These are phyloP conservation scores for Hygrophoropsis aurantiaca DNA, from an alignment of 768 basidiomycete genomes.

Conservation along the genomic window DNA sequence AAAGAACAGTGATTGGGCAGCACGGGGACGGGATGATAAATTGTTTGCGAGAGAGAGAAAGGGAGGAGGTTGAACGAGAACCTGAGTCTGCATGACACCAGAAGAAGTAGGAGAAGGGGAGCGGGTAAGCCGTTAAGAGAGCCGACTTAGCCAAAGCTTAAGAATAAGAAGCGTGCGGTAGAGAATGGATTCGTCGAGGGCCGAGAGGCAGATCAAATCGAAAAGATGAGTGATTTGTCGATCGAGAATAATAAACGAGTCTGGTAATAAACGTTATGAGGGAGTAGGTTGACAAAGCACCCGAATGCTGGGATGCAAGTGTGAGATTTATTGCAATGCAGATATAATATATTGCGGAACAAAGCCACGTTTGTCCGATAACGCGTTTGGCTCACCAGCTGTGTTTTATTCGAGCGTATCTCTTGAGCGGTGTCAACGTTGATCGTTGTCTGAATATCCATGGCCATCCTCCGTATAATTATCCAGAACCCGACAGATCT, in stretches of 20 bases:
- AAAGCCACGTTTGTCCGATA: no score
- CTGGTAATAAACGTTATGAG: slow-evolving; percentile 29
- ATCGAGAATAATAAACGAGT: slow-evolving; percentile 3
- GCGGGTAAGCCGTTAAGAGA: slow-evolving; percentile 8
- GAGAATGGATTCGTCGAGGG: slow-evolving; percentile 16
- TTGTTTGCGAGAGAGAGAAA: slow-evolving; percentile 9
- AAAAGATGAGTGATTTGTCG: slow-evolving; percentile 7
- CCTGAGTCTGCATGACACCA: slow-evolving; percentile 23
- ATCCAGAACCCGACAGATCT: slow-evolving; percentile 8
- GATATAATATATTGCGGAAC: no score
- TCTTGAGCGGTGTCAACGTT: not conserved
- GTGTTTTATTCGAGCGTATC: no score
- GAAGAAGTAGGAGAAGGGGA: slow-evolving; percentile 9
- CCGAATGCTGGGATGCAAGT: not conserved
- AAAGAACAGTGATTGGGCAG: slow-evolving; percentile 15
- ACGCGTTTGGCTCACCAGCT: no score
- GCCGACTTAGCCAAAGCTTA: slow-evolving; percentile 8
- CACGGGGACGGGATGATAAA: slow-evolving; percentile 12
- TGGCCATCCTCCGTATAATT: not conserved
- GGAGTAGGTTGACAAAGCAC: slow-evolving; percentile 16
- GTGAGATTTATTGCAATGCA: no score
- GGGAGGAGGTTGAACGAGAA: slow-evolving; percentile 26
- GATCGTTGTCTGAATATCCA: slow-evolving; percentile 4
- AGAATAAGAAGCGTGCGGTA: slow-evolving; percentile 15
- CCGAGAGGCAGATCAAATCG: slow-evolving; percentile 14